These are phyloP conservation scores for Berberis vulgaris DNA, from an alignment of 164 flowering plant genomes.

Conservation along the genomic window DNA sequence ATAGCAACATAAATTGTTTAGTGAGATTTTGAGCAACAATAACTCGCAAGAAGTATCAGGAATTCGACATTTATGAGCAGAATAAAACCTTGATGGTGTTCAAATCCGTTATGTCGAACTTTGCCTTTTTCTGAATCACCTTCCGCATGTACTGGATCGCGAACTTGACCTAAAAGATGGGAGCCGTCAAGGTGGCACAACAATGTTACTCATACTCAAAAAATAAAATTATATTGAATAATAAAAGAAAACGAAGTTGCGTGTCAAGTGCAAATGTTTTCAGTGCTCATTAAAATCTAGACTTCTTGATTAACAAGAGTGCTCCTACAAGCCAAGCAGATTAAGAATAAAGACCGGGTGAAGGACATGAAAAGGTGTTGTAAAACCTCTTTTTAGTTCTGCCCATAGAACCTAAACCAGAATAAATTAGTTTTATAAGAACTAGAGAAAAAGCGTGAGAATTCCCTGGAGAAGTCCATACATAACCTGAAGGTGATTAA, in stretches of 20 bases:
- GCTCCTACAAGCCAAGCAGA: not conserved
- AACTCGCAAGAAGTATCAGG: no score
- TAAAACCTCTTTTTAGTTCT: not conserved
- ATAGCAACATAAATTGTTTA: not conserved
- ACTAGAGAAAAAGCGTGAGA: no score
- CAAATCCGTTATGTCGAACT: slow-evolving; percentile 82
- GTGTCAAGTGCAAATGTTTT: not conserved
- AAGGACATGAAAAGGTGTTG: not conserved
- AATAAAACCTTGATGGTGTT: slow-evolving; percentile 70
- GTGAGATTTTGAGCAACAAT: not conserved
- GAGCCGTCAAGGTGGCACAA: slow-evolving; percentile 1
- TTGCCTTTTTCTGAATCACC: slow-evolving; percentile 78
- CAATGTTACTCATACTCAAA: not conserved
- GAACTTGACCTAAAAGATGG: slow-evolving; percentile 60
- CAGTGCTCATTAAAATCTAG: not conserved
- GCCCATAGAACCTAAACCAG: no score
- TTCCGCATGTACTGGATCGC: slow-evolving; percentile 89
- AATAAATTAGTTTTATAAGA: no score
- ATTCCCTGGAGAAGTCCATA: no score
- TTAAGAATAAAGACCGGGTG: not conserved
- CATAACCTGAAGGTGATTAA: no score
- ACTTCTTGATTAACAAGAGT: not conserved
- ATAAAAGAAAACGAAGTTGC: not conserved
- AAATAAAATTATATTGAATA: not conserved
- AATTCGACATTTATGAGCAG: not conserved